Base-by-base conservation (phyloP, 257 asterid genomes). In the Apocynum venetum region DNA sequence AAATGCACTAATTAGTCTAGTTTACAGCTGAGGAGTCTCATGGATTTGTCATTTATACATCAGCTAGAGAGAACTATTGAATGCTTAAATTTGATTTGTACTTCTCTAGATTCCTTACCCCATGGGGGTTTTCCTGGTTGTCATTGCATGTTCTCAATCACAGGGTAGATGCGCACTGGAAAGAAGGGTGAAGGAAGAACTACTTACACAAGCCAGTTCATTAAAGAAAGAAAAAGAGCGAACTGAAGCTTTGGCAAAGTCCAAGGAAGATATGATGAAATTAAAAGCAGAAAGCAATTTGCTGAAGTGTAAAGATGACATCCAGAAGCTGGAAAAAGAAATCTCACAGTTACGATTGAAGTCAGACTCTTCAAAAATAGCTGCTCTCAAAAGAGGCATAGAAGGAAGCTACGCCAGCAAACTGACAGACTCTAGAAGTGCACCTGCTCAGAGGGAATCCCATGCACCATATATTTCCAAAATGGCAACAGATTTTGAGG, bases 331-430 rank as follows among this genome's bases (percentile, higher is more conserved):
- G 20, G 97, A 89, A 71, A 87, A 86, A 76, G 95, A 93, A 77
- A 88, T 96, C 36, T 92, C 97, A 79, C 90, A 82, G 88, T 76
- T 93, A 79, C 88, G 98, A 79, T 77, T 90, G 77, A 91, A 86
- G 84, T 83, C 89, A 1, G 98, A 96, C 83, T 91, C 93, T 0
- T 87, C 95, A 17, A 96, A 92, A 83, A 91, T 92, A 83, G 97
- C 96, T 9, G 97, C 97, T 76, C 96, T 91, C 9, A 90, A 82
- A 83, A 84, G 91, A 76, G 98, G 97, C 47, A 85, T 88, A 82
- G 92, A 95, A 48, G 93, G 89, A 76, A 90, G 93, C 84, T 91
- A 91, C 35, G 89, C 90, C 61, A 87, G 89, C 81, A 88, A 88
- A 78, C 84, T 89, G 79, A 71, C 82, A 0, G 87, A 87, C 77